phyloP scores from a whole-genome alignment of 2,329 filamentous ascomycete species.

The Cordyceps tenuipes region DNA sequence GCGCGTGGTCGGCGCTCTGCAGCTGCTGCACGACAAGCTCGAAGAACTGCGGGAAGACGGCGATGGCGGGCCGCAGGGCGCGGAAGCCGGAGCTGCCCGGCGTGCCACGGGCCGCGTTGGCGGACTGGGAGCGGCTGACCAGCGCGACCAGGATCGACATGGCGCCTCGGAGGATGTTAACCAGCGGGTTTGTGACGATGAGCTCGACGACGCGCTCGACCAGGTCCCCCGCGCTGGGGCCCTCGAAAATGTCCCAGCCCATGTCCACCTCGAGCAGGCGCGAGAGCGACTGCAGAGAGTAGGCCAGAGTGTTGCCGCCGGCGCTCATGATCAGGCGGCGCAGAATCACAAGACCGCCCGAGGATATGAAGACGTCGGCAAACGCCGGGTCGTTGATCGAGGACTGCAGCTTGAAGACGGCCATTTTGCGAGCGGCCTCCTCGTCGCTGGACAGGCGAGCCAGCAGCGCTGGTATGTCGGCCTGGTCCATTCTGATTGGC shows the following conservation, averaged over 20 bases:
- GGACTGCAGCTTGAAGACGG: slow-evolving; percentile 93
- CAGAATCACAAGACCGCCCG: slow-evolving; percentile 74
- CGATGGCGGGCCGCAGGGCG: slow-evolving; percentile 83
- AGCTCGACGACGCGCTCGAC: slow-evolving; percentile 77
- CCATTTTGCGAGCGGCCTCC: slow-evolving; percentile 95
- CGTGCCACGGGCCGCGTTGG: slow-evolving; percentile 26
- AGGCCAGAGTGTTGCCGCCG: slow-evolving; percentile 89
- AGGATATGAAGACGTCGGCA: slow-evolving; percentile 89
- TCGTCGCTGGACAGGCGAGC: slow-evolving; percentile 60
- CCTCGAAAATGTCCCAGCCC: slow-evolving; percentile 85
- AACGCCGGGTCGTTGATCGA: slow-evolving; percentile 95
- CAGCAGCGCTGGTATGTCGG: slow-evolving; percentile 57
- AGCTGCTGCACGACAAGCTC: slow-evolving; percentile 88
- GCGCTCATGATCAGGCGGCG: slow-evolving; percentile 76
- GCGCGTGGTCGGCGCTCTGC: slow-evolving; percentile 86
- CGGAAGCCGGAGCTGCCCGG: slow-evolving; percentile 75
- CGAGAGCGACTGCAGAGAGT: slow-evolving; percentile 82
- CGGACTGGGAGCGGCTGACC: slow-evolving; percentile 72
- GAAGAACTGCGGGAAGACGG: slow-evolving; percentile 86
- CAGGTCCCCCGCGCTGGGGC: slow-evolving; percentile 53
- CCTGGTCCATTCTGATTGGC: slow-evolving; percentile 48
- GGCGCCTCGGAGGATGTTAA: slow-evolving; percentile 93
- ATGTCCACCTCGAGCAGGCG: slow-evolving; percentile 91
- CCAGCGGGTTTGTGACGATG: slow-evolving; percentile 87
- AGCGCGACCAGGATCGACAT: slow-evolving; percentile 95